Conservation (phyloP, 2,329 filamentous ascomycete genomes). For the Phaeoacremonium minimum region DNA sequence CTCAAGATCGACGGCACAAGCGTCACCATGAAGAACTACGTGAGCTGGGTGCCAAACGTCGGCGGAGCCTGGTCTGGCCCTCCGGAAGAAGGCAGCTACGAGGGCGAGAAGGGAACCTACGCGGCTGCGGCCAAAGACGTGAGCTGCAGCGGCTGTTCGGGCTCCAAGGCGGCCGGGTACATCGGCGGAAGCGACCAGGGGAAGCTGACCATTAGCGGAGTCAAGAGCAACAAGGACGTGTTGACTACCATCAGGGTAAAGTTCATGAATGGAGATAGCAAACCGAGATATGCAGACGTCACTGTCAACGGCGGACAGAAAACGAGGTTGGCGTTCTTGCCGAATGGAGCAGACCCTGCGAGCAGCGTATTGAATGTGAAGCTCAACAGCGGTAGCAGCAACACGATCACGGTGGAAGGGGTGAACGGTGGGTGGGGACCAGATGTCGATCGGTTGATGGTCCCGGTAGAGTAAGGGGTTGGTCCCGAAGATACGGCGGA, state of each 20-base stretch:
- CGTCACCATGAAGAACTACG: conserved; percentile 45
- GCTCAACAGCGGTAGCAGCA: conserved; percentile 2
- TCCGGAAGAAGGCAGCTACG: conserved; percentile 40
- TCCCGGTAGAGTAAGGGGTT: background rate
- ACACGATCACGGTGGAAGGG: background rate
- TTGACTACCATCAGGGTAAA: conserved; percentile 49
- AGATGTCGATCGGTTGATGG: background rate
- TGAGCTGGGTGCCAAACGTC: conserved; percentile 46
- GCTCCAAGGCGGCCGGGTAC: conserved; percentile 44
- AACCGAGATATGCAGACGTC: conserved; percentile 47
- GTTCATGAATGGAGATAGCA: conserved; percentile 51
- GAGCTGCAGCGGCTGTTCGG: conserved; percentile 48
- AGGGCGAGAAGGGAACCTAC: conserved; percentile 45
- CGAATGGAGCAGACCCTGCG: conserved; percentile 35
- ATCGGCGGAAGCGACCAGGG: conserved; percentile 45
- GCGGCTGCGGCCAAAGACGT: conserved; percentile 38
- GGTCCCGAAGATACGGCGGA: background rate
- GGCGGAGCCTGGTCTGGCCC: conserved; percentile 3
- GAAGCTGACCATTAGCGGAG: conserved; percentile 38
- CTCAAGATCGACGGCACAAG: conserved; percentile 41
- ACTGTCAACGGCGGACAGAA: conserved; percentile 46
- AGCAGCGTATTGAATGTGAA: conserved; percentile 17
- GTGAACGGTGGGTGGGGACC: background rate
- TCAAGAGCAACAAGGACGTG: conserved; percentile 37
- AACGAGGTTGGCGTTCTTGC: conserved; percentile 51